A percentile compares a stretch with the other conserved stretches of the same genome.
Conservation (phyloP, 305 asterid genomes). For the Striga hermonthica region DNA sequence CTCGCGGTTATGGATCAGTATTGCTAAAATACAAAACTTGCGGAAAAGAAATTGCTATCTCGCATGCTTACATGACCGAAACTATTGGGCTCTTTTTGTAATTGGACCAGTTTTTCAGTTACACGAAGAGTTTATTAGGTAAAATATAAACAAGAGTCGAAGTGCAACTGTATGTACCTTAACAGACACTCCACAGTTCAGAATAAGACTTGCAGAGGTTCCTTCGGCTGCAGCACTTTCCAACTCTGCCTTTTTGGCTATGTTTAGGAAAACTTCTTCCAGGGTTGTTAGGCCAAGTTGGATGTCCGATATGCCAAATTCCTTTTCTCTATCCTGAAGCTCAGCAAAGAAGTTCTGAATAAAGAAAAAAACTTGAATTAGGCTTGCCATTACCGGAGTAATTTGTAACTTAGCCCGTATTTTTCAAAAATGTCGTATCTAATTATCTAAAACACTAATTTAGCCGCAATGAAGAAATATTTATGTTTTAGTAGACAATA, state of each 20-base stretch:
- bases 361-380: constrained; percentile 4
- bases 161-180: constrained; percentile 39
- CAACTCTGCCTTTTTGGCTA: constrained; percentile 73
- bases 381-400: too few species aligned
- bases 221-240: constrained; percentile 64
- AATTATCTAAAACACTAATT: background rate
- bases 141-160: background rate
- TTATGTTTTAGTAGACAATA: background rate
- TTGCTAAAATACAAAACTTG: too few species aligned
- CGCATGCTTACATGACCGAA: too few species aligned
- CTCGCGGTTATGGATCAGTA: too few species aligned
- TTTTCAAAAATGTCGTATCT: background rate
- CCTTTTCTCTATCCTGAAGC: constrained; percentile 62
- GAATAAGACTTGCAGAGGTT: constrained; percentile 49
- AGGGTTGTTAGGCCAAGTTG: constrained; percentile 88
- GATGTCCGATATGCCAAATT: constrained; percentile 70
- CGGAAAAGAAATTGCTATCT: too few species aligned
- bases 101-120: background rate
- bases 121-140: background rate
- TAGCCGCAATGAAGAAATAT: background rate
- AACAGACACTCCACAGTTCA: constrained; percentile 56
- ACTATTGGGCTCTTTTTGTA: too few species aligned
- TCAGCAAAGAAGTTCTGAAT: constrained; percentile 66
- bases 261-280: constrained; percentile 86
- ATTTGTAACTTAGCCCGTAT: background rate